These are phyloP conservation scores for Fereydounia khargensis DNA, from an alignment of 1,284 basidiomycete genomes.

Conservation along the genomic window DNA sequence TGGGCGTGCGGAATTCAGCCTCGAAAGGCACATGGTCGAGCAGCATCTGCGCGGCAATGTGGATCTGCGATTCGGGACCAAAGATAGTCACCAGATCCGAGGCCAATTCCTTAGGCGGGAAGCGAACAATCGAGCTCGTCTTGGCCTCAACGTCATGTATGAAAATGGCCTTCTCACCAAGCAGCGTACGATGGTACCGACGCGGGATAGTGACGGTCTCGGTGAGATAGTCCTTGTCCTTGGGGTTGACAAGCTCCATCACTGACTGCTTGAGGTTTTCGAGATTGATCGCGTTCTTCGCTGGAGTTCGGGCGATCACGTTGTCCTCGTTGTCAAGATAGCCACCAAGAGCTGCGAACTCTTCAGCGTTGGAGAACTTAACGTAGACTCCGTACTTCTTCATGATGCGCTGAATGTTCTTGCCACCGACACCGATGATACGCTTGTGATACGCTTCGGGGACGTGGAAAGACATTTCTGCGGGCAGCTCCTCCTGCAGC, in stretches of 20 bases:
- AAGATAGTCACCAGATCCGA: slow-evolving; percentile 89
- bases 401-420: slow-evolving; percentile 99
- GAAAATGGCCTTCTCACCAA: slow-evolving; percentile 95
- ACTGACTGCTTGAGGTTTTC: slow-evolving; percentile 94
- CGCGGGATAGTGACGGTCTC: slow-evolving; percentile 90
- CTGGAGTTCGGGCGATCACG: slow-evolving; percentile 92
- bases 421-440: slow-evolving; percentile 96
- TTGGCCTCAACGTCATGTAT: slow-evolving; percentile 95
- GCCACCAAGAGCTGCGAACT: slow-evolving; percentile 89
- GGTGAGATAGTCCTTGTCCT: slow-evolving; percentile 95
- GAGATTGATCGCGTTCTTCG: slow-evolving; percentile 93
- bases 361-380: slow-evolving; percentile 97
- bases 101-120: slow-evolving; percentile 92
- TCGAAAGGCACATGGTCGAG: slow-evolving; percentile 94
- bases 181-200: slow-evolving; percentile 86
- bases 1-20: slow-evolving; percentile 87
- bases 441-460: slow-evolving; percentile 98
- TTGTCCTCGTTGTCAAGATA: slow-evolving; percentile 99
- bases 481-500: slow-evolving; percentile 92
- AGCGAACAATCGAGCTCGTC: slow-evolving; percentile 89
- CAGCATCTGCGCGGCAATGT: slow-evolving; percentile 93
- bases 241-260: slow-evolving; percentile 95
- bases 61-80: slow-evolving; percentile 93
- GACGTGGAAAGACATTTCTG: slow-evolving; percentile 98
- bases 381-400: slow-evolving; percentile 99